Base-by-base conservation (phyloP, 1,284 basidiomycete species). In the Grifola frondosa region DNA sequence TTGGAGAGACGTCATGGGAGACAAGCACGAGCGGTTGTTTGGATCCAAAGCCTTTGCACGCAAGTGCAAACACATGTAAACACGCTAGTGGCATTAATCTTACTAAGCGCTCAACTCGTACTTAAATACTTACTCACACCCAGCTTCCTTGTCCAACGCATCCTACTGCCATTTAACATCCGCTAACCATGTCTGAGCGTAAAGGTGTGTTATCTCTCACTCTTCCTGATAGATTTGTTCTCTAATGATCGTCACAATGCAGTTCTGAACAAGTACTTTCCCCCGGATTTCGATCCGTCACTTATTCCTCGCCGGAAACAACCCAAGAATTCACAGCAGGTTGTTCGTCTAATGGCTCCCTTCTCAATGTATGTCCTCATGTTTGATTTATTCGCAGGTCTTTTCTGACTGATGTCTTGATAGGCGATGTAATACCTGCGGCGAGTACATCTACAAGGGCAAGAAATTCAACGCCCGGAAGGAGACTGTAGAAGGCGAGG, bases 391-490 rank as follows among this genome's bases (percentile, higher is more conserved):
- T 8, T 25, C 10, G 6, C 26, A 23, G 30, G 10, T 31, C 16
- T 11, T 29, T 13, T n/a, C 30, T 19, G 16, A 24, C 29, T 53
- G 23, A 62, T 36, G 7, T 29, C 19, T 42, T 16, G 13, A n/a
- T 37, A 88, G 86, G 87, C 82, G 91, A 59, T 95, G 91, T 62
- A 92, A 89, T 60, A 89, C 90, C 10, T 99, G 96, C 59, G 96
- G 95, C 44, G 97, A 99, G 67, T 99, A 97, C 64, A 90, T 98
- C 49, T 95, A 94, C 74, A 87, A 97, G 64, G 97, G 96, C 33
- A 98, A 98, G 73, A 99, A 99, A 69, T 99, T 99, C 75, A 99
- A 99, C 58, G 97, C 97, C 2, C 80, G 96, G 38, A 99, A 99
- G 64, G 97, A 99, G 73, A 97, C 94, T 0, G 97, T 97, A 12